Evolutionary conservation across 305 asterid species (phyloP), one percentile per base, ranked within the genome.

Genomic region (Plantago lanceolata): DNA sequence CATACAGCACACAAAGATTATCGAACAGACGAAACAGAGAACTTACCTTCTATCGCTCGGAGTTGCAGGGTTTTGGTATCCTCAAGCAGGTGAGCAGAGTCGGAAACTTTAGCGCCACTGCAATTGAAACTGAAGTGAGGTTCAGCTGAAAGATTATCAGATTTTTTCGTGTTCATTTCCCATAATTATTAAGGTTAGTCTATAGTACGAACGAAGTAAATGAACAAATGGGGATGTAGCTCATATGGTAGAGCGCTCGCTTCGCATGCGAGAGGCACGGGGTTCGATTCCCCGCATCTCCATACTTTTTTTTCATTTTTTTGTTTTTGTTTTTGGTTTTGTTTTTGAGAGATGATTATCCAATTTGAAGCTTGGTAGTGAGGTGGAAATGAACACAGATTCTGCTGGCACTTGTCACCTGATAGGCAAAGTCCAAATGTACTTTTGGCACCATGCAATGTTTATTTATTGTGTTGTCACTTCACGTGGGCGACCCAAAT

Each of bases 261-360:
- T 90, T 90, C 84, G 97, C 97, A 87, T 90, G 96, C 90, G 98
- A 92, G 96, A 89, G 96, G 96, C 95, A 85, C 96, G 96, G 95
- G 96, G 96, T 89, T 92, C 96, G 95, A 89, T 91, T 86, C 95
- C 96, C 93, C 93, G 98, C 98, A 85, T 74, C 96, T 89, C 96
- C 96, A 86, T 4, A 3, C 3, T 2, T 29, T 4, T 33, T 33
- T 33, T 33, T 33, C 40, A 5, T 7, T 33, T 7, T 4, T 4
- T 4, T 33, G n/a, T 33, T 33, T 33, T 33, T 1, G 8, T 33
- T 33, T 33, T 33, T 33, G 5, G 1, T 33, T 33, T 33, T 33
- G 2, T 7, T 33, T 7, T 9, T 40, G 15, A 40, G 1, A 8
- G 15, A 40, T 40, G 45, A 40, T 40, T 40, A 40, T 33, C 40